These are phyloP conservation scores for Abelmoschus esculentus DNA, from an alignment of 345 rosid species.

Conservation along the genomic window DNA sequence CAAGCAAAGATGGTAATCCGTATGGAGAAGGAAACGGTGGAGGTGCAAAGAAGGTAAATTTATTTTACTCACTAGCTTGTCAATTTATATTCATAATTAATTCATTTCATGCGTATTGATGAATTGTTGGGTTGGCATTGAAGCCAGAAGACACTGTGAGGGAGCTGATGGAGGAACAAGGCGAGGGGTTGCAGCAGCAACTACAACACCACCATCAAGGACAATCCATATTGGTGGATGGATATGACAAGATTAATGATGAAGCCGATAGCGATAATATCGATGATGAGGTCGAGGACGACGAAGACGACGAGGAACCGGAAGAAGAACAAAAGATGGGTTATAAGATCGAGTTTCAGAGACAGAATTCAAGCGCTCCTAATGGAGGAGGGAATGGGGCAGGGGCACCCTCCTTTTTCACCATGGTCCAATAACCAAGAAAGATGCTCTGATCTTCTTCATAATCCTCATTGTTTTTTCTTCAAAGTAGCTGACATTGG, in stretches of 20 bases:
- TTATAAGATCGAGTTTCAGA: constrained; percentile 49
- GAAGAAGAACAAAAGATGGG: constrained; percentile 45
- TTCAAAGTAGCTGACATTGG: neutral
- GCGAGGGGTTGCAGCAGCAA: constrained; percentile 14
- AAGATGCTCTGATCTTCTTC: constrained; percentile 27
- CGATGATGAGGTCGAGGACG: constrained; percentile 15
- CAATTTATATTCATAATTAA: neutral
- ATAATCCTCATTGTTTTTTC: constrained; percentile 8
- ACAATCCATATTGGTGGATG: constrained; percentile 33
- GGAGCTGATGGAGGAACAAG: constrained; percentile 40
- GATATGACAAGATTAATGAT: constrained; percentile 35
- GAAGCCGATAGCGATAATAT: neutral
- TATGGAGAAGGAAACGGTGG: constrained; percentile 34
- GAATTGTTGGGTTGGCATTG: constrained; percentile 42
- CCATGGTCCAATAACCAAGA: constrained; percentile 46
- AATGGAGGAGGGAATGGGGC: constrained; percentile 47
- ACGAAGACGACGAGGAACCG: constrained; percentile 22
- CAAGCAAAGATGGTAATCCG: constrained; percentile 11
- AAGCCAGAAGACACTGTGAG: constrained; percentile 82
- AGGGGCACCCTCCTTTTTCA: constrained; percentile 41
- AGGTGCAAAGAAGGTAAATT: constrained; percentile 40
- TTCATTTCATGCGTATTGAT: constrained; percentile 21
- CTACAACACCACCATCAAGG: constrained; percentile 16
- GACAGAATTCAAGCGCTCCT: constrained; percentile 30
- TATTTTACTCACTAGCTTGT: neutral